These are phyloP conservation scores for Annulohypoxylon bovei DNA, from an alignment of 495 filamentous ascomycete genomes.

Conservation along the genomic window DNA sequence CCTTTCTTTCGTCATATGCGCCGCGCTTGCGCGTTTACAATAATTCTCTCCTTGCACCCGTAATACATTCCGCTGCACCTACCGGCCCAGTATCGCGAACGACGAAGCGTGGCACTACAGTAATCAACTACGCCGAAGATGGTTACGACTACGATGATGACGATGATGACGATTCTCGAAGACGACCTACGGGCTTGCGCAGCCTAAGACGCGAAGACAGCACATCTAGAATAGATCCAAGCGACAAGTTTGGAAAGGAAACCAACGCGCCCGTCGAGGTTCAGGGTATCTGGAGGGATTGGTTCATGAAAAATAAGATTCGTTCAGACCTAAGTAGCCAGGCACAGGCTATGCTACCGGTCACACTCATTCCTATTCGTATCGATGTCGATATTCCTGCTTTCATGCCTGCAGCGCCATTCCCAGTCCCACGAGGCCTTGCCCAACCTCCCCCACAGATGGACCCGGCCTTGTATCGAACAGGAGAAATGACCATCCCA, in stretches of 20 bases:
- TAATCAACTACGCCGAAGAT: conserved; percentile 97
- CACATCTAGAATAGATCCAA: conserved; percentile 61
- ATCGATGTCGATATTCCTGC: conserved; percentile 92
- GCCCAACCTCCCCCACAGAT: conserved; percentile 51
- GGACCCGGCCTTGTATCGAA: conserved; percentile 74
- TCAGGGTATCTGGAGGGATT: conserved; percentile 91
- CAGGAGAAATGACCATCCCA: conserved; percentile 78
- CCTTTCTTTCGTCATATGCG: conserved; percentile 90
- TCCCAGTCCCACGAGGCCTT: conserved; percentile 71
- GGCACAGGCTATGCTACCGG: conserved; percentile 83
- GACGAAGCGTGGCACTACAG: conserved; percentile 94
- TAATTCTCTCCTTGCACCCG: conserved; percentile 90
- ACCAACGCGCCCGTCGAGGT: conserved; percentile 80
- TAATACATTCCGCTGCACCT: conserved; percentile 73
- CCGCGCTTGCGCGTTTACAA: conserved; percentile 89
- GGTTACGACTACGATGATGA: conserved; percentile 95
- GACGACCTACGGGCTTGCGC: conserved; percentile 84
- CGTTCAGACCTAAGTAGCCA: conserved; percentile 78
- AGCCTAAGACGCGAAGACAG: conserved; percentile 84
- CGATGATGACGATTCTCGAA: conserved; percentile 79
- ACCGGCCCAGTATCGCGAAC: conserved; percentile 78
- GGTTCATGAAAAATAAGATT: conserved; percentile 82
- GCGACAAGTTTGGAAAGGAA: conserved; percentile 87
- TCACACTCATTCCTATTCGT: conserved; percentile 93
- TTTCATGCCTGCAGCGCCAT: conserved; percentile 76